Evolutionary conservation across 2,329 filamentous ascomycete species (phyloP).

Genomic region (Ophiocordyceps australis): DNA sequence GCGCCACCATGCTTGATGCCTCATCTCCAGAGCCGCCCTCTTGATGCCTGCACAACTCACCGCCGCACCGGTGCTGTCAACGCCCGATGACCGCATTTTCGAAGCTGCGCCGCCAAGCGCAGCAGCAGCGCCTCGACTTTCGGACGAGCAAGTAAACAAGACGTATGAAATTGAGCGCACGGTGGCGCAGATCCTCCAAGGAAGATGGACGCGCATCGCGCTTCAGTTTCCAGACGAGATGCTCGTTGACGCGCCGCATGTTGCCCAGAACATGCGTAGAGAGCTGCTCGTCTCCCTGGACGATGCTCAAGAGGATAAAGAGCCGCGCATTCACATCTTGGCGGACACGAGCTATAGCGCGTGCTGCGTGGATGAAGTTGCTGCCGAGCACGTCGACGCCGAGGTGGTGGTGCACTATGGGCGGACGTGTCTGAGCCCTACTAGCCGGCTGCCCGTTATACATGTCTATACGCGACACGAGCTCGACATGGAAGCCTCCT

Average conservation of each 20-base stretch:
- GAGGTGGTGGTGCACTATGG: slow-evolving; percentile 92
- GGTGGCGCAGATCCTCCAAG: slow-evolving; percentile 52
- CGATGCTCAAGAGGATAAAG: slow-evolving; percentile 1
- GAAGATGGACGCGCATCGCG: slow-evolving; percentile 59
- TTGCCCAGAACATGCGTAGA: slow-evolving; percentile 38
- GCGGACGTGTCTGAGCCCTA: slow-evolving; percentile 78
- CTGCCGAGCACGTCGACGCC: slow-evolving; percentile 81
- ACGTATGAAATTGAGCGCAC: slow-evolving; percentile 81
- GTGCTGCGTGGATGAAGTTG: slow-evolving; percentile 93
- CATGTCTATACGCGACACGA: slow-evolving; percentile 71
- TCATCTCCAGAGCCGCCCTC: too few relatives aligned
- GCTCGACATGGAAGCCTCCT: slow-evolving; percentile 41
- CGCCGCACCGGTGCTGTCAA: slow-evolving; percentile 42
- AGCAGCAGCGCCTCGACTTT: slow-evolving; percentile 13
- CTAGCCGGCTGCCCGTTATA: slow-evolving; percentile 69
- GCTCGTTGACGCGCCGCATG: slow-evolving; percentile 68
- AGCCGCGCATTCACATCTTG: slow-evolving; percentile 53
- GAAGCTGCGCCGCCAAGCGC: slow-evolving; percentile 25
- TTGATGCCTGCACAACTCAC: too few relatives aligned
- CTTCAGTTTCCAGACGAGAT: slow-evolving; percentile 94
- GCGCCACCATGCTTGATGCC: too few relatives aligned
- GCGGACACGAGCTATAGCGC: slow-evolving; percentile 94
- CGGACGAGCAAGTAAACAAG: slow-evolving; percentile 51
- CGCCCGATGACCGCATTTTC: slow-evolving; percentile 40
- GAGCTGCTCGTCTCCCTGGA: slow-evolving; percentile 6